phyloP scores from a whole-genome alignment of 495 filamentous ascomycete species.

The Aspergillus carlsbadensis region DNA sequence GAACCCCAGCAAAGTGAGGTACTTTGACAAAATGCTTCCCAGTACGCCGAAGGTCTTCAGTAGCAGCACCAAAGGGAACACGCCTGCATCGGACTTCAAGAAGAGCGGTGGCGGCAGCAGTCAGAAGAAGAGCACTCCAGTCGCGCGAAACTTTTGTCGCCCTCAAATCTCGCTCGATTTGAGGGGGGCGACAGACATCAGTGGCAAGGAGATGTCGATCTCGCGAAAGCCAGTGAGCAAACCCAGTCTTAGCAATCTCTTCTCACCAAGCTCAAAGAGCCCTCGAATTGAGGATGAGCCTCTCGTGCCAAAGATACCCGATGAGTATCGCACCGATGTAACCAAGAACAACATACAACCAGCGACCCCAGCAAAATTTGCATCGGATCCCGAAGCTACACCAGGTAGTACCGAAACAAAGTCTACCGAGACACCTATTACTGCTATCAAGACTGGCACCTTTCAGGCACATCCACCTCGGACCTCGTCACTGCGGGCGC shows the following conservation, averaged over 20 bases:
- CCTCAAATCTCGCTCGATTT: conserved; percentile 13
- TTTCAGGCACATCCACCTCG: conserved; percentile 13
- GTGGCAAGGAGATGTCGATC: conserved; percentile 10
- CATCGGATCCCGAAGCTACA: neutral
- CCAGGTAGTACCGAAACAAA: neutral
- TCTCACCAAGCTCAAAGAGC: neutral
- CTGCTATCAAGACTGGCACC: conserved; percentile 1
- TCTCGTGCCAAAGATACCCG: conserved; percentile 7
- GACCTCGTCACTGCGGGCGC: conserved; percentile 9
- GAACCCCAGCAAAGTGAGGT: neutral
- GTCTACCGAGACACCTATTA: neutral
- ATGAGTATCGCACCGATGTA: neutral
- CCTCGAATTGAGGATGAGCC: neutral
- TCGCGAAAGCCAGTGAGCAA: conserved; percentile 14
- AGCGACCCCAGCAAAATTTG: conserved; percentile 4
- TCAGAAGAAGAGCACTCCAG: neutral
- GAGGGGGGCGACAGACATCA: conserved; percentile 10
- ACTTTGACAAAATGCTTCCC: conserved; percentile 3
- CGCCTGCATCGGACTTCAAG: neutral
- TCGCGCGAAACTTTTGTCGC: conserved; percentile 10
- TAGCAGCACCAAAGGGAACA: neutral
- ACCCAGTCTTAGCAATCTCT: conserved; percentile 8
- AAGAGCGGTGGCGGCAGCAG: neutral
- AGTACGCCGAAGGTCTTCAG: neutral
- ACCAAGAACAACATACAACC: neutral